phyloP scores from a whole-genome alignment of 1,284 basidiomycete species.

The Phlebopus sp. region DNA sequence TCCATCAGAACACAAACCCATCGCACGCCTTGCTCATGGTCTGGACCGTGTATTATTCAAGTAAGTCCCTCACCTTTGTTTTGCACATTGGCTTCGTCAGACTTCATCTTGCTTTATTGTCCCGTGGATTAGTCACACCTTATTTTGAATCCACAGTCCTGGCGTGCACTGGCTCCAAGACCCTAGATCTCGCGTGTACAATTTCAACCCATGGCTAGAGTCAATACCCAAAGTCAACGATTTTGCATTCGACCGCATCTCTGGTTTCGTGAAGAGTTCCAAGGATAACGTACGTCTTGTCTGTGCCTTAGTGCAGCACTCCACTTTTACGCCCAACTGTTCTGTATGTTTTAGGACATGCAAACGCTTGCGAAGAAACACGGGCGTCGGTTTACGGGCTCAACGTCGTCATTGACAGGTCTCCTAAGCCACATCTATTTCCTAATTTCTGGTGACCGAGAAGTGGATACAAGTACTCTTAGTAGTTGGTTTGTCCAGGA shows the following conservation, averaged over 20 bases:
- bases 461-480: conserved; percentile 56
- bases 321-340: not conserved
- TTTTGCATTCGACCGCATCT: conserved; percentile 85
- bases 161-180: conserved; percentile 93
- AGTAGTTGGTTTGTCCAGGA: conserved; percentile 60
- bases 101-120: not conserved
- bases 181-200: conserved; percentile 83
- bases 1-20: conserved; percentile 47
- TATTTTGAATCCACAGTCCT: conserved; percentile 48
- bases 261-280: conserved; percentile 80
- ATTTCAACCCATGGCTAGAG: conserved; percentile 74
- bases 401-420: conserved; percentile 88
- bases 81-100: not conserved
- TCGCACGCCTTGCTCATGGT: conserved; percentile 74
- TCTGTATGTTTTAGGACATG: conserved; percentile 51
- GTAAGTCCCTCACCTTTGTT: conserved; percentile 41
- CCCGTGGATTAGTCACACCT: conserved; percentile 6
- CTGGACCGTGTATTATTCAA: conserved; percentile 86
- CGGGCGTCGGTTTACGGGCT: conserved; percentile 72
- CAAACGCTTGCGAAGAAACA: conserved; percentile 59
- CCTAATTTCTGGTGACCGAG: conserved; percentile 65
- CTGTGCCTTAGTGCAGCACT: not conserved
- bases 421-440: conserved; percentile 90
- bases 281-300: conserved; percentile 58
- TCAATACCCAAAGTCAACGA: conserved; percentile 78